Base-by-base conservation (phyloP, 805 yeast genomes). In the Saturnispora kantuleensis region DNA sequence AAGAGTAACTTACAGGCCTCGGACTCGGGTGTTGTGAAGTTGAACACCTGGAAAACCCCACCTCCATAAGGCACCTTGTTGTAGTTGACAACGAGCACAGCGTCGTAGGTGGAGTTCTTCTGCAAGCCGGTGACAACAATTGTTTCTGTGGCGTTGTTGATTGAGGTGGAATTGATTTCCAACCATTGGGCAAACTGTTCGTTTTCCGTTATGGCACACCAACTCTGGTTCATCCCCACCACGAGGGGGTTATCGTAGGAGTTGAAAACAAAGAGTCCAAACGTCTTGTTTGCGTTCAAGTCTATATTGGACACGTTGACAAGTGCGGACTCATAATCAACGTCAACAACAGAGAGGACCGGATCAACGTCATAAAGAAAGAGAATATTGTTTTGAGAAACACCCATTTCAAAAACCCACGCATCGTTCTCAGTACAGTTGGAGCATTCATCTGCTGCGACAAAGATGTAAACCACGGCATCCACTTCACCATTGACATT, bases 1-100 rank as follows among this genome's bases (percentile, higher is more conserved):
- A 76, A 86, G 13, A 88, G 74, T 40, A 89, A 63, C 48, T 81
- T 76, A 59, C 98, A 90, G 1, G 84, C 73, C 15, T 67, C 65
- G 2, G 69, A 57, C 21, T 60, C 61, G 60, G 74, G 62, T 2
- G 86, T 77, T 35, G 74, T 71, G 47, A 90, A 84, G 32, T 61
- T 59, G 35, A 81, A 71, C 10, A 71, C 71, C 6, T 66, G 59
- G 54, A 76, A 84, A 0, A 84, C 68, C 3, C 77, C 70, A 5
- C 94, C 94, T 4, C 94, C 90, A 31, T 60, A 63, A 0, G 44
- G 30, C 4, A 42, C 46, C 9, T 56, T 55, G 3, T 54, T 50
- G 47, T 70, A 68, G 43, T 77, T 75, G 38, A 76, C 70, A 1
- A 81, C 68, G 12, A 88, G 61, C 42, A 77, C 79, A 0, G 84